Conservation (phyloP, 441 rosid genomes). For the Isatis lusitanica region DNA sequence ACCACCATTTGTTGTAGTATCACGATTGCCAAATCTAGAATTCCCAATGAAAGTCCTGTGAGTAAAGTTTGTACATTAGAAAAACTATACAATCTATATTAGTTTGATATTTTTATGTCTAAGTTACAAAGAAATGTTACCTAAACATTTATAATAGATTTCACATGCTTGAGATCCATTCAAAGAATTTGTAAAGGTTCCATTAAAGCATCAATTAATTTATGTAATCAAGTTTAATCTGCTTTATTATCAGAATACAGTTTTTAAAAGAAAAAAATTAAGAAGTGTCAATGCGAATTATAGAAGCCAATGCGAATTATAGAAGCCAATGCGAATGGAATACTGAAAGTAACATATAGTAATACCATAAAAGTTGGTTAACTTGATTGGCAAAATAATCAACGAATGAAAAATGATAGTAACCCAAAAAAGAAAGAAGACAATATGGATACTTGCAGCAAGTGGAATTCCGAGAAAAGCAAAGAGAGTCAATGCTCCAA, state of each 20-base stretch:
- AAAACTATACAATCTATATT: not conserved
- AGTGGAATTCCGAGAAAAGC: constrained; percentile 64
- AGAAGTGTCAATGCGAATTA: constrained; percentile 27
- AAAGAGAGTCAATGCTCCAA: constrained; percentile 56
- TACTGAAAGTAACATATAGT: constrained; percentile 63
- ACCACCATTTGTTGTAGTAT: constrained; percentile 48
- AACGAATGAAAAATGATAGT: not conserved
- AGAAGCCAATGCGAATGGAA: constrained; percentile 84
- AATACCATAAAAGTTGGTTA: not conserved
- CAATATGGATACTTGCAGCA: constrained; percentile 42
- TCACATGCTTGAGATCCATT: no score
- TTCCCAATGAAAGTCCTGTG: constrained; percentile 73
- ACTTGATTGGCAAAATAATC: not conserved
- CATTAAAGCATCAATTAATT: no score
- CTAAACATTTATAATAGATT: no score
- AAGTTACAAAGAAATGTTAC: not conserved
- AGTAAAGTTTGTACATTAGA: not conserved
- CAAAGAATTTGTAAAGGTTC: no score
- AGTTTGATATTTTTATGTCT: not conserved
- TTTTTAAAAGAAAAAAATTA: not conserved
- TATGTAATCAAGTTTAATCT: no score
- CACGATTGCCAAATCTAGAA: constrained; percentile 68
- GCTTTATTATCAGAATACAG: not conserved
- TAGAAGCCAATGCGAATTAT: constrained; percentile 84
- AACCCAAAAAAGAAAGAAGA: not conserved